Evolutionary conservation across 805 yeast species (phyloP).

Genomic region (Metschnikowia hibisci): DNA sequence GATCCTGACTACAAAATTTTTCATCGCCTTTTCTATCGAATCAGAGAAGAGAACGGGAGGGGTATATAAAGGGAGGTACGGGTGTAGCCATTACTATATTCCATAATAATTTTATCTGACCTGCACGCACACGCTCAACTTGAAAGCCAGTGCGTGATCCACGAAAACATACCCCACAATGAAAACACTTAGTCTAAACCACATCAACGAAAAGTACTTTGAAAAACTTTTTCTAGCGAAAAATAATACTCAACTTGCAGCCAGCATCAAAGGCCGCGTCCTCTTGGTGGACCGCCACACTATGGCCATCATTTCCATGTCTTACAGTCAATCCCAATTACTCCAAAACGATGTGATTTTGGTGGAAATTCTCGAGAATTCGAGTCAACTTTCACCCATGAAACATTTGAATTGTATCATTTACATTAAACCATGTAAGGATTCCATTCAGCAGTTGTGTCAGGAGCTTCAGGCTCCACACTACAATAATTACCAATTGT

Average conservation of each 20-base stretch:
- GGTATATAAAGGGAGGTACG: too few relatives aligned
- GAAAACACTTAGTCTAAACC: slow-evolving; percentile 17
- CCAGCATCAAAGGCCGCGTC: slow-evolving; percentile 53
- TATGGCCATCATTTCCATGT: slow-evolving; percentile 80
- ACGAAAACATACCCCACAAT: neutral
- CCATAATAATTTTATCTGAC: too few relatives aligned
- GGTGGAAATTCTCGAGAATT: slow-evolving; percentile 53
- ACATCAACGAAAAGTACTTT: slow-evolving; percentile 16
- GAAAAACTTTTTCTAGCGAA: slow-evolving; percentile 19
- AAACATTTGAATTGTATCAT: slow-evolving; percentile 74
- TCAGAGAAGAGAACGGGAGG: too few relatives aligned
- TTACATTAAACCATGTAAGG: slow-evolving; percentile 69
- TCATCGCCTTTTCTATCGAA: too few relatives aligned
- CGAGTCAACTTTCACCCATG: slow-evolving; percentile 62
- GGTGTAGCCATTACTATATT: too few relatives aligned
- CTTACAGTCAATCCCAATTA: slow-evolving; percentile 81
- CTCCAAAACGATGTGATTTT: slow-evolving; percentile 80
- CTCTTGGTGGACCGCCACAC: slow-evolving; percentile 76
- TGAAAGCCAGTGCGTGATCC: neutral
- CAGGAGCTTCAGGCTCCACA: slow-evolving; percentile 75
- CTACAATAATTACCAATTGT: slow-evolving; percentile 72
- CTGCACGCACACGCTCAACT: too few relatives aligned
- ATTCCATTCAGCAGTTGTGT: slow-evolving; percentile 54
- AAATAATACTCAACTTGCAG: slow-evolving; percentile 14
- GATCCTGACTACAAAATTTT: too few relatives aligned